Evolutionary conservation across 495 filamentous ascomycete species (phyloP).

Genomic region (Penicillium paxilli): DNA sequence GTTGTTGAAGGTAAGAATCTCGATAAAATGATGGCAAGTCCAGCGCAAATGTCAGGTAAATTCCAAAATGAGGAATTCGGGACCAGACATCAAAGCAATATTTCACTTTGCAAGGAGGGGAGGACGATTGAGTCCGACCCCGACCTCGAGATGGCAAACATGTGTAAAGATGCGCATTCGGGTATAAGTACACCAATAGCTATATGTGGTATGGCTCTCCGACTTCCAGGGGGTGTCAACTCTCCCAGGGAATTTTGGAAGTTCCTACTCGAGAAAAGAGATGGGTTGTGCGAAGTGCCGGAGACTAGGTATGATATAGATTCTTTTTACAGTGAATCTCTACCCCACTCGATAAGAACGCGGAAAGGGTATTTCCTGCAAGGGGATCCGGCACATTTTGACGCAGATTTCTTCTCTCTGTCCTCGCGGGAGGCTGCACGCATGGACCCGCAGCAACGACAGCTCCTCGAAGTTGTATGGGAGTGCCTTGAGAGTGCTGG

Average conservation of each 20-base stretch:
- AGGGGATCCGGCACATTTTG: slow-evolving; percentile 32
- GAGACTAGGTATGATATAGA: slow-evolving; percentile 36
- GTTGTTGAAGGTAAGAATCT: too few relatives aligned
- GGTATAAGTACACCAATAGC: background rate
- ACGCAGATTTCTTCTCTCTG: slow-evolving; percentile 28
- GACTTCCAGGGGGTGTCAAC: background rate
- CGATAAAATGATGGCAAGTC: too few relatives aligned
- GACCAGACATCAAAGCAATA: too few relatives aligned
- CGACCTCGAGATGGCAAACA: too few relatives aligned
- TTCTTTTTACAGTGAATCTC: slow-evolving; percentile 22
- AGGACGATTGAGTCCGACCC: too few relatives aligned
- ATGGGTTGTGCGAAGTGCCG: slow-evolving; percentile 35
- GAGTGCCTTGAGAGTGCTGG: slow-evolving; percentile 46
- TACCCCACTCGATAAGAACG: background rate
- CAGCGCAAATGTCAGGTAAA: too few relatives aligned
- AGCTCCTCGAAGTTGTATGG: slow-evolving; percentile 51
- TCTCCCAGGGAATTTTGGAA: background rate
- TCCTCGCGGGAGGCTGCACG: slow-evolving; percentile 17
- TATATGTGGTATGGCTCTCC: background rate
- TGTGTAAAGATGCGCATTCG: too few relatives aligned
- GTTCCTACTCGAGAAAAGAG: background rate
- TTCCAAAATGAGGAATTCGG: too few relatives aligned
- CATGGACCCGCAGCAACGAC: slow-evolving; percentile 60
- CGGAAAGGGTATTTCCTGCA: slow-evolving; percentile 44
- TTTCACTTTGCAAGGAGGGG: too few relatives aligned